Evolutionary conservation across 2,329 filamentous ascomycete species (phyloP).

Genomic region (Eutypella sp.): DNA sequence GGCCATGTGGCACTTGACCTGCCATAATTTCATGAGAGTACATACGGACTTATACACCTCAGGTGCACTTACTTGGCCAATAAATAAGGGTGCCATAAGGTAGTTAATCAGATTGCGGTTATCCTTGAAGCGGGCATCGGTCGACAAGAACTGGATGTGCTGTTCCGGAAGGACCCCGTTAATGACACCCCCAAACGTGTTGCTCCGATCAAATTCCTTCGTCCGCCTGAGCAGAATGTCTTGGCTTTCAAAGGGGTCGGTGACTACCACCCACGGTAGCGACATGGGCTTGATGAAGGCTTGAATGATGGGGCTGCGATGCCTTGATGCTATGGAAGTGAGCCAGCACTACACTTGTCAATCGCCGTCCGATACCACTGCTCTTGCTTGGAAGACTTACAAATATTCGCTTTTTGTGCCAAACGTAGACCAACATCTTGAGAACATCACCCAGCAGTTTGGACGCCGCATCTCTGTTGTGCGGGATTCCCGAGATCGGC

Average conservation of each 20-base stretch:
- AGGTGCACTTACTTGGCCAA: slow-evolving; percentile 28
- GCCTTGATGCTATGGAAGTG: slow-evolving; percentile 24
- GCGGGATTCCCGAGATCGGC: slow-evolving; percentile 41
- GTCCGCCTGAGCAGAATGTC: slow-evolving; percentile 38
- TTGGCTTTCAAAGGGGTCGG: slow-evolving; percentile 37
- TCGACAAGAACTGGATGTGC: slow-evolving; percentile 28
- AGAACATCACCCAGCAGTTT: slow-evolving; percentile 39
- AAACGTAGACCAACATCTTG: slow-evolving; percentile 32
- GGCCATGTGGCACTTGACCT: slow-evolving; percentile 25
- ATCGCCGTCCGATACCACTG: not conserved
- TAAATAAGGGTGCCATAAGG: slow-evolving; percentile 32
- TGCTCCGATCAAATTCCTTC: slow-evolving; percentile 40
- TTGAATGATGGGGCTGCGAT: slow-evolving; percentile 40
- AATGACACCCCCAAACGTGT: slow-evolving; percentile 27
- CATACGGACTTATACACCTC: slow-evolving; percentile 26
- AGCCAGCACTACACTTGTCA: slow-evolving; percentile 19
- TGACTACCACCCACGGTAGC: slow-evolving; percentile 38
- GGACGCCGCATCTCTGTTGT: slow-evolving; percentile 31
- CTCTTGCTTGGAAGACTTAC: slow-evolving; percentile 12
- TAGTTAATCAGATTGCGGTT: slow-evolving; percentile 32
- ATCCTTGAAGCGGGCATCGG: slow-evolving; percentile 25
- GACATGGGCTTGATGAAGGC: slow-evolving; percentile 40
- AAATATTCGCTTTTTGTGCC: slow-evolving; percentile 27
- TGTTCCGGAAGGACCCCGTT: slow-evolving; percentile 27
- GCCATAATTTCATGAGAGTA: slow-evolving; percentile 30